Evolutionary conservation across 768 basidiomycete genomes (phyloP), one percentile per base, ranked within the genome.

Genomic region (Porpolomopsis calyptriformis): DNA sequence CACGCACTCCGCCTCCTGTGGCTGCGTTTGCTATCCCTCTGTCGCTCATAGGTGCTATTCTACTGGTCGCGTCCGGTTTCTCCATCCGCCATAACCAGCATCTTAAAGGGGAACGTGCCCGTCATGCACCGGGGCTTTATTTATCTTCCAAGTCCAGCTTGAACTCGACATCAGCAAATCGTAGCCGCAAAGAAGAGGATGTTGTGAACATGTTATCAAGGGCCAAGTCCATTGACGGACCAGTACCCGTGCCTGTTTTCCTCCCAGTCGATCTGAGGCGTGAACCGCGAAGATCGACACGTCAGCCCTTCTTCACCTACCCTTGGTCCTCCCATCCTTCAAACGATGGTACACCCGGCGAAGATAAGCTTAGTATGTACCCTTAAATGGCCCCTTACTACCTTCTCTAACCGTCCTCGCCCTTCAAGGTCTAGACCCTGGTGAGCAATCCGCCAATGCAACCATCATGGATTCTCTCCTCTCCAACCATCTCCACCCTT

Each of bases 1-100:
- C 24, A 7, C 49, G 35, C 45, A 39, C 19, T 7, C 49, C 57
- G 2, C 60, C 57, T 14, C 58, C 64, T 4, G 49, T 56, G 3
- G 61, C 57, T 6, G 62, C 64, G 12, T 59, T 60, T 45, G 64
- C 61, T 6, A 55, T 67, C 18, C 67, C 66, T 2, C 54, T 67
- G 7, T 63, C 65, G 12, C 52, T 61, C 36, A 53, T 66, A 22
- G 57, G 59, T 8, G 59, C 53, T 8, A 56, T 67, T 31, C 42
- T 65, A 4, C 35, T 68, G 5, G 41, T 64, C 11, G 64, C 64
- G 2, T 43, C 53, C 8, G 48, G 50, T 22, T 49, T 67, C 19
- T 57, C 58, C 5, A 42, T 65, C 34, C 57, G 56, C 8, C 60
- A 59, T 36, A 56, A 57, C 23, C 55, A 60, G 14, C 61, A 56